phyloP scores from a whole-genome alignment of 2,329 filamentous ascomycete genomes.

The Cordyceps farinosa region DNA sequence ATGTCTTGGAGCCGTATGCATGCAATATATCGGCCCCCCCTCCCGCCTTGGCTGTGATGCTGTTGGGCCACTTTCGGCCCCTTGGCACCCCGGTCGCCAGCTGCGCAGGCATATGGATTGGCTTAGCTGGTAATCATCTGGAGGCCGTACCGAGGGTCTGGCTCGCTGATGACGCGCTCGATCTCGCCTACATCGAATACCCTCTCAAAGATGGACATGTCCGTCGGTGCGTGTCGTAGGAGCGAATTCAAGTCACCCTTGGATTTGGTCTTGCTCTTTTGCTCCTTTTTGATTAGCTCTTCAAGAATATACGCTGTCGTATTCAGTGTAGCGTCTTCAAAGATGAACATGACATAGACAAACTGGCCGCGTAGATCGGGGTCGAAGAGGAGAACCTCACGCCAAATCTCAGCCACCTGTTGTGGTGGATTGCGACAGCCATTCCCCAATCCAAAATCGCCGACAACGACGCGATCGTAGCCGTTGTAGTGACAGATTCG shows the following conservation, averaged over 20 bases:
- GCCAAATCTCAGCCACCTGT: slow-evolving; percentile 63
- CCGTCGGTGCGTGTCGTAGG: slow-evolving; percentile 33
- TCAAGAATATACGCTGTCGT: slow-evolving; percentile 52
- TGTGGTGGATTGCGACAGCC: slow-evolving; percentile 61
- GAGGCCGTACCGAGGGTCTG: slow-evolving; percentile 53
- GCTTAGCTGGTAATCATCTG: slow-evolving; percentile 46
- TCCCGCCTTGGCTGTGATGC: background rate
- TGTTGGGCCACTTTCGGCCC: background rate
- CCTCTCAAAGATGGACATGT: slow-evolving; percentile 51
- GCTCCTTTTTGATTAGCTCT: slow-evolving; percentile 52
- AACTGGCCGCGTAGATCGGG: slow-evolving; percentile 61
- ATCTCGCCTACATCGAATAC: slow-evolving; percentile 52
- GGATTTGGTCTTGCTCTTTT: slow-evolving; percentile 33
- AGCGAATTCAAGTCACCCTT: slow-evolving; percentile 20
- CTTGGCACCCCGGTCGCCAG: background rate
- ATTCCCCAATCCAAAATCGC: slow-evolving; percentile 63
- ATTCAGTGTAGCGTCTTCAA: slow-evolving; percentile 55
- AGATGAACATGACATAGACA: slow-evolving; percentile 59
- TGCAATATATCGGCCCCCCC: slow-evolving; percentile 5
- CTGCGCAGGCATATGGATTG: background rate
- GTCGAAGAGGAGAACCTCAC: slow-evolving; percentile 60
- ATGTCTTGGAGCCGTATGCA: slow-evolving; percentile 7
- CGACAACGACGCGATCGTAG: slow-evolving; percentile 57
- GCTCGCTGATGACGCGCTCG: slow-evolving; percentile 45
- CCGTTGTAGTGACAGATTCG: slow-evolving; percentile 63